Percentiles rank a stretch among this genome's conserved stretches.
phyloP scores from a whole-genome alignment of 1,284 basidiomycete species.

The Sphagnurus paluster region DNA sequence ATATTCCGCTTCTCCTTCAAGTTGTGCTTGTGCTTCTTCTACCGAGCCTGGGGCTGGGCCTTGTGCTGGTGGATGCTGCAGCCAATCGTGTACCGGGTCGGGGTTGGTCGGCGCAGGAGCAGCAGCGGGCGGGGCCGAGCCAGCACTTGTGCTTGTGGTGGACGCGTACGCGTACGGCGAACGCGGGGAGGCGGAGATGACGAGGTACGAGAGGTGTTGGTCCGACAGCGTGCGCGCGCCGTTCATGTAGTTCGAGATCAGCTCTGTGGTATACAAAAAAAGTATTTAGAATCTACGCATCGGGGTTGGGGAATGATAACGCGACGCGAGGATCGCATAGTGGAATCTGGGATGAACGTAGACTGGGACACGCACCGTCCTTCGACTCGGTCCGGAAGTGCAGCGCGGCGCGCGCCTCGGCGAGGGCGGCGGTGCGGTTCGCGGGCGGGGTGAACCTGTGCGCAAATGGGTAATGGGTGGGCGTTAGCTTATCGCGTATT shows the following conservation, averaged over 20 bases:
- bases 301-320: too few relatives aligned
- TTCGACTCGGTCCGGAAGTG: conserved; percentile 28
- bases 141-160: conserved; percentile 5
- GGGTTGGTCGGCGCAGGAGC: too few relatives aligned
- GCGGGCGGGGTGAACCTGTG: conserved; percentile 16
- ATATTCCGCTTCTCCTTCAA: conserved; percentile 23
- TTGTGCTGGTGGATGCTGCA: too few relatives aligned
- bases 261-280: conserved; percentile 20
- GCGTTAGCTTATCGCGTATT: too few relatives aligned
- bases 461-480: too few relatives aligned
- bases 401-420: conserved; percentile 28
- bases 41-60: too few relatives aligned
- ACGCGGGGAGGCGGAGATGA: conserved; percentile 32
- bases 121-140: too few relatives aligned
- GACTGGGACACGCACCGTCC: conserved; percentile 23
- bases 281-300: too few relatives aligned
- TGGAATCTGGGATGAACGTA: background rate
- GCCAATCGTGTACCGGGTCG: too few relatives aligned
- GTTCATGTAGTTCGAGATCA: conserved; percentile 47
- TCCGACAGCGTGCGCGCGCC: conserved; percentile 48
- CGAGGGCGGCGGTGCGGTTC: conserved; percentile 20
- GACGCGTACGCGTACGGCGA: background rate
- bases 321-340: too few relatives aligned
- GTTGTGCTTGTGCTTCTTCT: background rate
- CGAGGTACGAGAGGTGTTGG: conserved; percentile 44